Base-by-base conservation (phyloP, 2,329 filamentous ascomycete species). In the Helminthosporium solani region DNA sequence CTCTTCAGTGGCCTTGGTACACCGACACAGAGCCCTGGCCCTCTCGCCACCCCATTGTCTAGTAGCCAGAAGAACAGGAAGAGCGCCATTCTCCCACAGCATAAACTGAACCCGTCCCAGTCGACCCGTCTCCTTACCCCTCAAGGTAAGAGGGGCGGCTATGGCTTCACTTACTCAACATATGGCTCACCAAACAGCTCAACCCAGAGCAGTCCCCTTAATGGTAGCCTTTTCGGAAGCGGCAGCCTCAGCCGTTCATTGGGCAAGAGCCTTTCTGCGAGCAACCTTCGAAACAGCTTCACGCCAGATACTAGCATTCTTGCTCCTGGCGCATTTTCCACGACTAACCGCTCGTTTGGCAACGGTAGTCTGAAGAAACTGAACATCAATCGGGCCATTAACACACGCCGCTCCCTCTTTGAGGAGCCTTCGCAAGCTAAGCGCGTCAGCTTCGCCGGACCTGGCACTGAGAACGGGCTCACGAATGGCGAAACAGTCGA, bases 121-220 rank as follows among this genome's bases (percentile, higher is more conserved):
- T 85, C 88, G 7, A 86, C 87, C 18, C 86, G 90, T 38, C 85
- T 91, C 46, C 81, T 85, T 23, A 96, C 90, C 0, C 90, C 91
- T 0, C 88, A 90, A 58, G 60, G 56, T 36, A 92, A 90, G 73
- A 82, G 87, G 23, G 74, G 73, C 45, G 90, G 89, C 4, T 96
- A 89, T 64, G 92, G 92, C 2, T 95, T 96, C 68, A 90, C 87
- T 2, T 96, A 96, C 72, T 95, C 90, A 54, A 90, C 86, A 2
- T 96, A 95, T 60, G 90, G 89, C 35, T 91, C 87, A 1, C 90
- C 92, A 5, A 83, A 78, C 46, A 81, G 81, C 18, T 81, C 86
- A 3, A 79, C 85, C 63, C 79, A 94, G 60, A 88, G 87, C 33
- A 91, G 87, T 6, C 90, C 91, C 3, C 81, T 81, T 30, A 54